phyloP scores from a whole-genome alignment of 352 stramenopile genomes.

The Pythium aquatile region DNA sequence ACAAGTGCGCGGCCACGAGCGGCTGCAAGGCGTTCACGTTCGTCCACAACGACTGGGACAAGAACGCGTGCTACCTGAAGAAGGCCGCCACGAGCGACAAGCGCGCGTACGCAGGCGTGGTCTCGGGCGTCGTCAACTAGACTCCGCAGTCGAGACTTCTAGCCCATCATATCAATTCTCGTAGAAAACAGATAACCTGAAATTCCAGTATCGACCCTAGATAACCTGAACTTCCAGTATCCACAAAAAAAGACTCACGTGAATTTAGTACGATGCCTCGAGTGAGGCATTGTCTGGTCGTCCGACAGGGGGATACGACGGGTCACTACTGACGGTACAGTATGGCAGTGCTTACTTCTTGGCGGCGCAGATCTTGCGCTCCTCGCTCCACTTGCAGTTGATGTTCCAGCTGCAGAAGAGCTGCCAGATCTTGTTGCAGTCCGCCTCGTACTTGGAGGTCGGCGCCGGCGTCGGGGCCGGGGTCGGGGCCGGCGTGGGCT shows the following conservation, averaged over 20 bases:
- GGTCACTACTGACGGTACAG: no score
- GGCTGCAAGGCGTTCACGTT: constrained; percentile 51
- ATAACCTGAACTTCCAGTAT: no score
- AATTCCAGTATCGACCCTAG: no score
- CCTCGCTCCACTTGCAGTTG: constrained; percentile 17
- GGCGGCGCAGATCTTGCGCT: constrained; percentile 13
- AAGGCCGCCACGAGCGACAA: constrained; percentile 5
- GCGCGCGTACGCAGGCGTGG: constrained; percentile 10
- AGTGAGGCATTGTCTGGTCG: not conserved
- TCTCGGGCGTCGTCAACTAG: constrained; percentile 19
- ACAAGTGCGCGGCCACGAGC: constrained; percentile 33
- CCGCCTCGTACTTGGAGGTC: constrained; percentile 11
- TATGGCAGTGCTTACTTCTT: not conserved
- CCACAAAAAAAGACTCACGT: not conserved
- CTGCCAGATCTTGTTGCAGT: constrained; percentile 22
- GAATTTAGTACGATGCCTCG: not conserved
- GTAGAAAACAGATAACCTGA: no score
- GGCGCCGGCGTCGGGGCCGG: constrained; percentile 13
- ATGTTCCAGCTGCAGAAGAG: constrained; percentile 17
- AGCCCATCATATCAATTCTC: no score
- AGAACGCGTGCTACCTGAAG: constrained; percentile 30
- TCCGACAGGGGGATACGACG: not conserved
- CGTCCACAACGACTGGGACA: constrained; percentile 42
- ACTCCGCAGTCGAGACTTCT: no score
- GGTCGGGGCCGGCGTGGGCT: constrained; percentile 7